Evolutionary conservation across 148 eudicot species (phyloP), one percentile per base, ranked within the genome.

Genomic region (Cornus florida): DNA sequence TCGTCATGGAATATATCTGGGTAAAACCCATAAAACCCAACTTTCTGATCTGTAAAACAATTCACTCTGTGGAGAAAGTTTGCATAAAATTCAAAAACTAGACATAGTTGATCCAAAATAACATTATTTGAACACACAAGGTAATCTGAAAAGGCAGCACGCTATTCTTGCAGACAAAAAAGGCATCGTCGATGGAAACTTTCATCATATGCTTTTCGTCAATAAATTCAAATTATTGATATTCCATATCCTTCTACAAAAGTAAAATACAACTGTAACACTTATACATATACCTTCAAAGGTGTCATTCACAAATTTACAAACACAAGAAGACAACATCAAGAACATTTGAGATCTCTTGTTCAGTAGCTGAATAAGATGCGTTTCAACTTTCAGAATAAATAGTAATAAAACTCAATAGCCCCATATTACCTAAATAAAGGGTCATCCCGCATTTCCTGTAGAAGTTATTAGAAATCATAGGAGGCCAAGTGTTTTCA

Each of bases 401-500:
- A 13, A 11, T 53, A 11, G 7, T 16, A 53, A 11, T 3, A 53
- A 53, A 4, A 53, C 19, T 53, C 59, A 53, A 53, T 41, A 53
- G 19, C 59, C 59, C 59, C 59, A 4, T 53, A 11, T 4, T 53
- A 53, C 59, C 59, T 1, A 53, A 53, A 53, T 53, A 53, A 13
- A 11, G 14, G 59, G 59, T 53, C 59, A 53, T 75, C 38, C 23
- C 9, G 43, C 59, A 48, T 38, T 41, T 39, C 50, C 67, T 35
- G 39, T 67, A 22, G 69, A 73, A 67, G 70, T 43, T 14, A 10
- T 23, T 31, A 28, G 67, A 33, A 38, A 65, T 86, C 71, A 92
- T 22, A 94, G 78, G 57, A 94, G 98, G 73, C 98, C 93, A 1
- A 94, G 97, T 66, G 95, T 53, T 77, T 92, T 92, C 77, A 94